Base-by-base conservation (phyloP, 305 asterid genomes). In the Striga hermonthica region DNA sequence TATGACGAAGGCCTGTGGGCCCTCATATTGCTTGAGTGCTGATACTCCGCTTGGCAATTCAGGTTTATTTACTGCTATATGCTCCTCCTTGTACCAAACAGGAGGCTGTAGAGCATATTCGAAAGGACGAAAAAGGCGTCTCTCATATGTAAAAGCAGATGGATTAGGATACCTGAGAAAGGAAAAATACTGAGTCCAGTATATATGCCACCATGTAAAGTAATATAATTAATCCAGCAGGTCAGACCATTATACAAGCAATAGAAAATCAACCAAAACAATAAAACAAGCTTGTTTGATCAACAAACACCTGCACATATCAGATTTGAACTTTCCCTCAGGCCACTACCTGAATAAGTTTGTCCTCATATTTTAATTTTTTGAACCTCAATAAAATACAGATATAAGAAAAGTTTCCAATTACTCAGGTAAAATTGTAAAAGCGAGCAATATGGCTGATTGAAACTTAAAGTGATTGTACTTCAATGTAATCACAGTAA, bases 51-150 rank as follows among this genome's bases (percentile, higher is more conserved):
- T 4, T 68, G 97, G 97, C 74, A 94, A 71, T 83, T 94, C 99
- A n/a, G 97, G 99, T 79, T 94, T 94, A 65, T 80, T 75, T 34
- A 84, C 91, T 69, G 97, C 96, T 70, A 93, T 77, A 64, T 88
- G 97, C 66, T 90, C 96, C 78, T 80, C 95, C 65, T 85, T 93
- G 69, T 88, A 93, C 88, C 95, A 90, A 49, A 66, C 58, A 15
- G 99, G 99, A 66, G 97, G 95, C 76, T 88, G 96, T 76, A 93
- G 96, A 70, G 99, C 97, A 83, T 90, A 85, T 67, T 94, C 96
- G 76, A 94, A 94, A 15, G 97, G 97, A 37, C 88, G 95, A 71
- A 94, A 94, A 61, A 94, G 87, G 62, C 99, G 97, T 57, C 70
- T 86, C 79, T 90, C 96, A 56, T 94, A 94, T 11, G 95, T 81